Evolutionary conservation across 164 flowering plant genomes (phyloP).

Genomic region (Taxillus chinensis): DNA sequence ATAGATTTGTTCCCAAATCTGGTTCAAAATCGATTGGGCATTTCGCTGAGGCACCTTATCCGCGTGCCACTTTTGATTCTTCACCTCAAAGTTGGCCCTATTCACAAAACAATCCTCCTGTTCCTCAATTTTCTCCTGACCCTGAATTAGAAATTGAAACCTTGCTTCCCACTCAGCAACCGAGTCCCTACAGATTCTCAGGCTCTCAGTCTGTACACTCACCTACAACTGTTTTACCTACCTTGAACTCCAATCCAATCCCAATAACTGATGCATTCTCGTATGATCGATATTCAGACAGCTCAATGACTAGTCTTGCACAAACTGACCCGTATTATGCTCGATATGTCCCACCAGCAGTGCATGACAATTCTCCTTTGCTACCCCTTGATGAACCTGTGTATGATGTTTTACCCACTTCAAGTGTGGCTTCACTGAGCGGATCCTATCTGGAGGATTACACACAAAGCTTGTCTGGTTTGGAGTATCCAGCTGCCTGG

Average conservation of each 20-base stretch:
- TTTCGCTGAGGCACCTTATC: neutral
- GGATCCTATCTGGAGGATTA: conserved; percentile 15
- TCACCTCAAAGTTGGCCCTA: conserved; percentile 22
- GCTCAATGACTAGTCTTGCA: conserved; percentile 3
- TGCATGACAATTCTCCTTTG: conserved; percentile 7
- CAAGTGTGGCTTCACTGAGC: conserved; percentile 11
- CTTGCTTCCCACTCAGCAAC: neutral
- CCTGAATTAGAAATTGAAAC: conserved; percentile 5
- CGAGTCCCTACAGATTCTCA: conserved; percentile 9
- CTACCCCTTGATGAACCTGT: conserved; percentile 11
- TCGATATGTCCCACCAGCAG: conserved; percentile 14
- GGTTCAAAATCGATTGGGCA: conserved; percentile 12
- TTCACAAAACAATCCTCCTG: conserved; percentile 6
- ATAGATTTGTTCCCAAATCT: conserved; percentile 20
- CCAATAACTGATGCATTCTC: too few relatives aligned
- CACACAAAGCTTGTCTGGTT: conserved; percentile 14
- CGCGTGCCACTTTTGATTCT: conserved; percentile 6
- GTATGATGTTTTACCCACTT: conserved; percentile 16
- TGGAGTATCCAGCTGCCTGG: conserved; percentile 17
- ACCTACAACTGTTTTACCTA: conserved; percentile 7
- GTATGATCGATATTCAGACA: neutral
- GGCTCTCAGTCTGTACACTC: conserved; percentile 6
- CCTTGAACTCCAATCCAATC: conserved; percentile 3
- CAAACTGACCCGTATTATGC: conserved; percentile 22
- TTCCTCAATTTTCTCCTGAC: conserved; percentile 9